Base-by-base conservation (phyloP, 129 eudicot genomes). In the Calendula officinalis region DNA sequence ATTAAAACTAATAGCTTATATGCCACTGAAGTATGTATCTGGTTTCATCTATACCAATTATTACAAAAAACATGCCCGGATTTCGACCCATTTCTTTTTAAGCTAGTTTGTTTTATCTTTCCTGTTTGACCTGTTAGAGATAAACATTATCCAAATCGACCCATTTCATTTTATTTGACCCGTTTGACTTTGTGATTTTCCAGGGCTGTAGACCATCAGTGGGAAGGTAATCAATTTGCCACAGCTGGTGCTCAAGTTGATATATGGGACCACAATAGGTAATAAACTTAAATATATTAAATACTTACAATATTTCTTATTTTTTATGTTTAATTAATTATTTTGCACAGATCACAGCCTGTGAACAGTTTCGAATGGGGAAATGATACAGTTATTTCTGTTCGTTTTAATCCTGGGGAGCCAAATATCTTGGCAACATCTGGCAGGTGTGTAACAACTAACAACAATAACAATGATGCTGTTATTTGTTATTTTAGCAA, bases 221-320 rank as follows among this genome's bases (percentile, higher is more conserved):
- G 87, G 89, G 86, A 84, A 58, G 95, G 96, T 73, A 73, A 75
- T 41, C 80, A 75, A 47, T 92, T 92, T 81, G 98, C 98, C 11
- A 92, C 98, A 4, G 96, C 85, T 64, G 98, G 98, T 75, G 89
- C 95, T 73, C 98, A 85, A 80, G 86, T 92, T 47, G 96, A 85
- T 70, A 85, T 92, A 74, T 92, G 98, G 98, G 86, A 92, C 75
- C 98, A 85, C 78, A 88, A 83, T 74, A 85, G 98, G 98, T 92
- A 61, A 63, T 41, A 9, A 54, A 62, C 14, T 9, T 48, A 62
- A 22, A 38, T 45, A 14, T 58, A 22, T 1, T 22, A 0, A 22
- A 22, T 30, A 7, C 0, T 6, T 48, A 32, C 36, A 51, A 12
- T 17, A 40, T 39, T 15, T 60, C 10, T 41, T 39, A n/a, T 47